phyloP scores from a whole-genome alignment of 257 asterid species.

The Nicotiana attenuata region DNA sequence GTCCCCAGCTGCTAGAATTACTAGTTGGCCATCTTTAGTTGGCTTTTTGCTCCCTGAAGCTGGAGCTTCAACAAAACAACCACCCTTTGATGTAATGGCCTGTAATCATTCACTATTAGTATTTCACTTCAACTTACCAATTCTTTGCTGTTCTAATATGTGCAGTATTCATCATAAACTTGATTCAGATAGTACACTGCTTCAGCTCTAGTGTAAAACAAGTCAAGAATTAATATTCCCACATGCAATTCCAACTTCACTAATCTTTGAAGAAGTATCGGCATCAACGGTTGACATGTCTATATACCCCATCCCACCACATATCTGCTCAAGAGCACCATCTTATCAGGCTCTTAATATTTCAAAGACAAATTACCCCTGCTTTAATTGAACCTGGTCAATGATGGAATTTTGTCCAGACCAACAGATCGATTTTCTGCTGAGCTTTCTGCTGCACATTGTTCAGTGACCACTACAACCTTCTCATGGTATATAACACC shows the following conservation, averaged over 20 bases:
- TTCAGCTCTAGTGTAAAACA: neutral
- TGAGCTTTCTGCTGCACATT: neutral
- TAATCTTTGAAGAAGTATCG: slow-evolving; percentile 82
- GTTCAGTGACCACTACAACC: too few species aligned
- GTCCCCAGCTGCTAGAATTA: too few species aligned
- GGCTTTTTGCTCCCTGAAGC: too few species aligned
- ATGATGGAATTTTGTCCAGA: neutral
- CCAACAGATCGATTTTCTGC: neutral
- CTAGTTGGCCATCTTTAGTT: too few species aligned
- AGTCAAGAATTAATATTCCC: too few species aligned
- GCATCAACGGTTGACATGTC: slow-evolving; percentile 99
- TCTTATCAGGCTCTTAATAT: neutral
- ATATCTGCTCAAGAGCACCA: slow-evolving; percentile 46
- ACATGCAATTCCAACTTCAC: slow-evolving; percentile 47
- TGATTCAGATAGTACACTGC: neutral
- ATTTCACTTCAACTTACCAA: too few species aligned
- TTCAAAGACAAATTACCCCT: neutral
- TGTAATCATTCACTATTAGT: too few species aligned
- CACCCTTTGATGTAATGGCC: too few species aligned
- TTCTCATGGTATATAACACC: neutral
- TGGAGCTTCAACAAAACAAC: too few species aligned
- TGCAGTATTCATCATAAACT: neutral
- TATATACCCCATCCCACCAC: slow-evolving; percentile 78
- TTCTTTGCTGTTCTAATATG: too few species aligned
- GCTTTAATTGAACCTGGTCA: neutral